Evolutionary conservation across 805 yeast genomes (phyloP).

Genomic region (Starmerella cellae): DNA sequence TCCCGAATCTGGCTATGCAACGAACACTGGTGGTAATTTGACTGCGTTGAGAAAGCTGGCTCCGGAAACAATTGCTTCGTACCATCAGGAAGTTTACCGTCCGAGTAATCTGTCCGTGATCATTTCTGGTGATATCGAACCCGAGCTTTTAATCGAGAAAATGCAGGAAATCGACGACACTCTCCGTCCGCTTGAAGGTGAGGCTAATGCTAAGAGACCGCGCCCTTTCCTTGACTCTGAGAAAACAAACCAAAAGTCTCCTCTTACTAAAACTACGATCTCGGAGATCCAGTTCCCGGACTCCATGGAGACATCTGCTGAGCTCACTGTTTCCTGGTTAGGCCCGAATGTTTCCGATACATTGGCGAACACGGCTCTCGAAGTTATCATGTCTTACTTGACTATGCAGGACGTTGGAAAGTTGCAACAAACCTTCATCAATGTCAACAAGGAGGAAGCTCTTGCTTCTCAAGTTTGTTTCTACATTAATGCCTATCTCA

Average conservation of each 20-base stretch:
- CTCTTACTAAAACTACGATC: slow-evolving; percentile 31
- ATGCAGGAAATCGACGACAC: slow-evolving; percentile 47
- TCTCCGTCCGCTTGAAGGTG: slow-evolving; percentile 22
- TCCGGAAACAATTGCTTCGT: slow-evolving; percentile 59
- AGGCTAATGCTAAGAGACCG: slow-evolving; percentile 16
- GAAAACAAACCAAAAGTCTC: slow-evolving; percentile 28
- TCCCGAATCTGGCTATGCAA: slow-evolving; percentile 63
- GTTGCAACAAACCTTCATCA: slow-evolving; percentile 58
- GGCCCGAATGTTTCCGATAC: slow-evolving; percentile 54
- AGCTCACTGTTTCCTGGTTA: slow-evolving; percentile 59
- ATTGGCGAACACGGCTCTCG: slow-evolving; percentile 51
- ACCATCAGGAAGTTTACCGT: slow-evolving; percentile 59
- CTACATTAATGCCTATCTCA: slow-evolving; percentile 60
- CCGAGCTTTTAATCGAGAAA: slow-evolving; percentile 48
- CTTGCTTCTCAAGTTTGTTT: slow-evolving; percentile 57
- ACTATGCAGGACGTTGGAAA: slow-evolving; percentile 68
- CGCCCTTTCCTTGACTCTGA: slow-evolving; percentile 71
- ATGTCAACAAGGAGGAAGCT: slow-evolving; percentile 53
- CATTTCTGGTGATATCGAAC: slow-evolving; percentile 75
- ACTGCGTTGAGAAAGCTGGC: slow-evolving; percentile 59
- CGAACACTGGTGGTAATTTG: slow-evolving; percentile 89
- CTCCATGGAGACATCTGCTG: slow-evolving; percentile 73
- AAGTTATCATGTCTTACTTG: slow-evolving; percentile 57
- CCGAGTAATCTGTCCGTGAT: slow-evolving; percentile 77
- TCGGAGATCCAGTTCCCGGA: slow-evolving; percentile 71